phyloP scores from a whole-genome alignment of 2,329 filamentous ascomycete genomes.

The Fusarium floridanum region DNA sequence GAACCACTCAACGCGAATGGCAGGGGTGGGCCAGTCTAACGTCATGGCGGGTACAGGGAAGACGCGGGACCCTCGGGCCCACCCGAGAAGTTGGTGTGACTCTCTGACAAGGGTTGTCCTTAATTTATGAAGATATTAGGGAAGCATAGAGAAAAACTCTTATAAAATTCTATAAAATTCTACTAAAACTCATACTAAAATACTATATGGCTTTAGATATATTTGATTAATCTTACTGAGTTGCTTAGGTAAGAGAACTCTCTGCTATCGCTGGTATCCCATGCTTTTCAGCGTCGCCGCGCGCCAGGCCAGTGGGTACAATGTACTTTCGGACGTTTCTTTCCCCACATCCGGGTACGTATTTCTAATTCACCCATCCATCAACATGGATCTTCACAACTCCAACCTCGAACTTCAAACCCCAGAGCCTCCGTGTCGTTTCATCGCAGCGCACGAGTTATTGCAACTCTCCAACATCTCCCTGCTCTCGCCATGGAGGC shows the following conservation, averaged over 20 bases:
- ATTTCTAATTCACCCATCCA: slow-evolving; percentile 10
- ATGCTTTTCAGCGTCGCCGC: neutral
- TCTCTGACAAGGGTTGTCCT: neutral
- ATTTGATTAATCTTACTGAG: neutral
- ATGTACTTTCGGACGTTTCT: neutral
- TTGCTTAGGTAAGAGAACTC: neutral
- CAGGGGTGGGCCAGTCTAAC: slow-evolving; percentile 12
- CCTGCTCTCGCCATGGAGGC: slow-evolving; percentile 39
- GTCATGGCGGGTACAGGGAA: slow-evolving; percentile 36
- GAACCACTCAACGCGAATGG: slow-evolving; percentile 43
- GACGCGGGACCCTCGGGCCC: slow-evolving; percentile 16
- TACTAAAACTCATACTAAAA: neutral
- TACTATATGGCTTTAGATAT: neutral
- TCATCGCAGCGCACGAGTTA: neutral
- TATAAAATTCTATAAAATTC: neutral
- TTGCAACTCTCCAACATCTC: no score
- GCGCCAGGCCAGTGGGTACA: neutral
- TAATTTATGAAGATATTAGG: neutral
- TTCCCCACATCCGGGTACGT: slow-evolving; percentile 7
- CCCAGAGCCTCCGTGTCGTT: neutral
- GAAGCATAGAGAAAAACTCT: neutral
- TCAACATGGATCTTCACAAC: slow-evolving; percentile 6
- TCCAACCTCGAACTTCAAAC: neutral
- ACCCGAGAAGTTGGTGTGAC: neutral
- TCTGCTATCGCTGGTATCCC: neutral